Conservation (phyloP, 2,329 filamentous ascomycete species). For the Cladosporium sp. region DNA sequence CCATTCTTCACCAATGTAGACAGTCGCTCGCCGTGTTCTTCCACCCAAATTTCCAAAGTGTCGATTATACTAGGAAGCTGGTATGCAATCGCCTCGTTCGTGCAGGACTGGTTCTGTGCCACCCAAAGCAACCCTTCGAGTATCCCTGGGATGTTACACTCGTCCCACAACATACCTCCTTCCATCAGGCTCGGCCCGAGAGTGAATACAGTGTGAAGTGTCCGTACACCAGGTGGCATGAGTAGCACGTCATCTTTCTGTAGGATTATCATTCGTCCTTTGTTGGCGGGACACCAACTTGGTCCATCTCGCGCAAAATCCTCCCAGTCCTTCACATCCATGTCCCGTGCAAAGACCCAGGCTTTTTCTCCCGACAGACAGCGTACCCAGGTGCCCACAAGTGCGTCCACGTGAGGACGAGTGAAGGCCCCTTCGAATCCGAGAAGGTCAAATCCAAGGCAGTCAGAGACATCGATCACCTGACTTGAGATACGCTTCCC, state of each 20-base stretch:
- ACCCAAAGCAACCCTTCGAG: constrained; percentile 8
- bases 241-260: constrained; percentile 3
- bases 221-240: not conserved
- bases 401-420: constrained; percentile 9
- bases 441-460: constrained; percentile 4
- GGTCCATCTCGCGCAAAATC: constrained; percentile 5
- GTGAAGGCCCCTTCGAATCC: constrained; percentile 33
- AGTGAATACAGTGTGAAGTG: constrained; percentile 7
- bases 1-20: not conserved
- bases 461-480: not conserved
- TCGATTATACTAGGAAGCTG: constrained; percentile 5
- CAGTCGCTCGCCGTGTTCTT: not conserved
- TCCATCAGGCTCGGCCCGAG: constrained; percentile 6
- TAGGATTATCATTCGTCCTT: not conserved
- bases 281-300: constrained; percentile 1
- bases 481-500: not conserved
- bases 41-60: not conserved
- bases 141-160: not conserved
- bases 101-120: not conserved
- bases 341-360: constrained; percentile 1
- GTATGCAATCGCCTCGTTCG: constrained; percentile 7
- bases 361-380: constrained; percentile 6
- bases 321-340: constrained; percentile 3
- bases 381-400: constrained; percentile 10
- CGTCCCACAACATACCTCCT: constrained; percentile 12